Conservation (phyloP, 2,329 filamentous ascomycete genomes). For the Microdochium bolleyi region DNA sequence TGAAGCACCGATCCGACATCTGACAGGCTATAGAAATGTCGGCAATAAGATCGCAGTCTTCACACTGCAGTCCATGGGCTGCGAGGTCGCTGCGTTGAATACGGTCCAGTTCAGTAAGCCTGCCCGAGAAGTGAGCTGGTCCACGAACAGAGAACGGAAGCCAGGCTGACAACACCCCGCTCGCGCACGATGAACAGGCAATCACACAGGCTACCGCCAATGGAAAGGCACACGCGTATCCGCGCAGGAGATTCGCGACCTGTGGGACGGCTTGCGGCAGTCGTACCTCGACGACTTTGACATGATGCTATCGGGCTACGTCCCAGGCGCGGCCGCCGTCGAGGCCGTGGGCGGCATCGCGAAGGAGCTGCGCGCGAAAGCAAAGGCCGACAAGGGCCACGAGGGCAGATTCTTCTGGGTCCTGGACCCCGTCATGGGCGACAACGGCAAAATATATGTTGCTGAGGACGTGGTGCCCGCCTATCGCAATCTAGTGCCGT, state of each 20-base stretch:
- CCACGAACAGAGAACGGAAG: no score
- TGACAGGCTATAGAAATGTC: constrained; percentile 62
- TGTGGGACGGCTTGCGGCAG: constrained; percentile 78
- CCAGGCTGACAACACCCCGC: background rate
- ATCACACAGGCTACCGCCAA: constrained; percentile 88
- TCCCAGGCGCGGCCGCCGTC: constrained; percentile 79
- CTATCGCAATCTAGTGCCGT: constrained; percentile 70
- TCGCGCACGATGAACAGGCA: constrained; percentile 62
- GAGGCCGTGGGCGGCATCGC: constrained; percentile 79
- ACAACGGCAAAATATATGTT: constrained; percentile 88
- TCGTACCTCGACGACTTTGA: constrained; percentile 85
- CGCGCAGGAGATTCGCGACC: constrained; percentile 71
- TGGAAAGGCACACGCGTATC: constrained; percentile 78
- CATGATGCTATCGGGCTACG: constrained; percentile 90
- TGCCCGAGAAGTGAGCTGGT: no score
- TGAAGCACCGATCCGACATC: no score
- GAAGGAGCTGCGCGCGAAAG: constrained; percentile 65
- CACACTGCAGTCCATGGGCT: constrained; percentile 86
- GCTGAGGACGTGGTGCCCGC: constrained; percentile 85
- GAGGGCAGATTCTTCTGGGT: constrained; percentile 86
- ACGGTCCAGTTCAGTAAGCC: constrained; percentile 92
- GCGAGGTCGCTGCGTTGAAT: constrained; percentile 88
- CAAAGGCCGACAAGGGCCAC: constrained; percentile 30
- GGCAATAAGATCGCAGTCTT: constrained; percentile 97
- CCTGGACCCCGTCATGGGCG: constrained; percentile 96